Base-by-base conservation (phyloP, 2,329 filamentous ascomycete species). In the Pseudocercospora cruenta region DNA sequence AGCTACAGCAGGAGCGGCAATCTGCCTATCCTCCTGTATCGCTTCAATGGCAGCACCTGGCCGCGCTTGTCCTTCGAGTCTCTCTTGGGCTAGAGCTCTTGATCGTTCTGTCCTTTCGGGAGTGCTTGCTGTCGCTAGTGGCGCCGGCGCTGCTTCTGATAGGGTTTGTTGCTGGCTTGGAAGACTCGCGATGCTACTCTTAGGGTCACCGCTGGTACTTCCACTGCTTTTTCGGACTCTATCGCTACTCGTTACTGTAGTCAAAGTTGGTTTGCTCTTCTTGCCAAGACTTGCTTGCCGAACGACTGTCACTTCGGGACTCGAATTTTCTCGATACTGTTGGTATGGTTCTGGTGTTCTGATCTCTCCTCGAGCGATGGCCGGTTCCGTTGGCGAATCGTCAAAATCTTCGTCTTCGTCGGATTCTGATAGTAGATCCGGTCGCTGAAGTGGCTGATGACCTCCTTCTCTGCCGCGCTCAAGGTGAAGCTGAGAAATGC, bases 271-370 rank as follows among this genome's bases (percentile, higher is more conserved):
- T 68, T 80, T 83, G 16, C 78, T 81, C 61, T 81, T 78, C 68
- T 81, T 78, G 16, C 82, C 82, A 26, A 84, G 67, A 73, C 82
- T 84, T 9, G 82, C 82, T 70, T 84, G 80, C 61, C 82, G 75
- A 49, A 84, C 79, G n/a, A 83, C 45, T 14, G 64, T 58, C 1
- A 67, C 63, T 57, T 72, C 72, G 6, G 70, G 66, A 43, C 67
- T 70, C 10, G 67, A 60, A 24, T 60, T 43, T 39, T 63, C 61
- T 43, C 57, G 45, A 47, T 68, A 47, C 22, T 58, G 28, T 22
- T 47, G 61, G 8, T 51, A 39, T 22, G 58, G 45, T 14, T 65
- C 49, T 12, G 62, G 28, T 5, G 60, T 59, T 26, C 28, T 54
- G 47, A 62, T 62, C 36, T 67, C 58, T 24, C 60, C 31, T 26